These are phyloP conservation scores for Monosporozyma servazzii DNA, from an alignment of 805 yeast genomes.

Conservation along the genomic window DNA sequence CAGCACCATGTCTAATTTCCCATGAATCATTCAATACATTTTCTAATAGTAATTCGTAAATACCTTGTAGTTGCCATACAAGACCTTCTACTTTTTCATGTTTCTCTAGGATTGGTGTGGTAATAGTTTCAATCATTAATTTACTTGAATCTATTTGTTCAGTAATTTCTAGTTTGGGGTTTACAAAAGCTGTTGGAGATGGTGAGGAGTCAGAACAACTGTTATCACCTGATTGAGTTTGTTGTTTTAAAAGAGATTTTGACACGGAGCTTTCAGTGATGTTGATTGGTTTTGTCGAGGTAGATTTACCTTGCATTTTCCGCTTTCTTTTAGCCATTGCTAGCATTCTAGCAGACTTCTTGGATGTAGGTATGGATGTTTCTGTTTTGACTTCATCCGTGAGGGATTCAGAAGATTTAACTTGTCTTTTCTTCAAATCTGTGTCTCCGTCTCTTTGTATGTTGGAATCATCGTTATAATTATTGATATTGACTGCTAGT, in stretches of 20 bases:
- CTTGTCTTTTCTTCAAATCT: constrained; percentile 9
- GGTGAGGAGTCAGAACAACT: background rate
- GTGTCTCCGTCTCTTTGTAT: background rate
- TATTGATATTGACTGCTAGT: constrained; percentile 22
- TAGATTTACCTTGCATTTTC: constrained; percentile 53
- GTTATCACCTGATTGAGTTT: constrained; percentile 14
- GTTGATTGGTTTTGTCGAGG: constrained; percentile 48
- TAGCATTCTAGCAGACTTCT: constrained; percentile 65
- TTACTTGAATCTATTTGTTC: constrained; percentile 73
- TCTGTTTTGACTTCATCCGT: constrained; percentile 5
- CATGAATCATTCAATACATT: constrained; percentile 80
- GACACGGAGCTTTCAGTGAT: constrained; percentile 64
- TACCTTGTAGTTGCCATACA: constrained; percentile 92
- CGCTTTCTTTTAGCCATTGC: constrained; percentile 94
- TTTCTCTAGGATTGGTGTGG: constrained; percentile 59
- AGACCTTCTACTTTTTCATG: constrained; percentile 63
- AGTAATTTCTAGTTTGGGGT: constrained; percentile 52
- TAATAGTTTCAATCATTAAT: constrained; percentile 74
- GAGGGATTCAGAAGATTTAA: background rate
- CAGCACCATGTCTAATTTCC: constrained; percentile 96
- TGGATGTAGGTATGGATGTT: constrained; percentile 9
- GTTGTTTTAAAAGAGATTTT: constrained; percentile 27
- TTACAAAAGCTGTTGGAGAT: constrained; percentile 19
- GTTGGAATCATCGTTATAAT: constrained; percentile 6
- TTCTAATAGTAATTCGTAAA: constrained; percentile 68